These are phyloP conservation scores for Melastoma malabathricum DNA, from an alignment of 345 rosid genomes.

Conservation along the genomic window DNA sequence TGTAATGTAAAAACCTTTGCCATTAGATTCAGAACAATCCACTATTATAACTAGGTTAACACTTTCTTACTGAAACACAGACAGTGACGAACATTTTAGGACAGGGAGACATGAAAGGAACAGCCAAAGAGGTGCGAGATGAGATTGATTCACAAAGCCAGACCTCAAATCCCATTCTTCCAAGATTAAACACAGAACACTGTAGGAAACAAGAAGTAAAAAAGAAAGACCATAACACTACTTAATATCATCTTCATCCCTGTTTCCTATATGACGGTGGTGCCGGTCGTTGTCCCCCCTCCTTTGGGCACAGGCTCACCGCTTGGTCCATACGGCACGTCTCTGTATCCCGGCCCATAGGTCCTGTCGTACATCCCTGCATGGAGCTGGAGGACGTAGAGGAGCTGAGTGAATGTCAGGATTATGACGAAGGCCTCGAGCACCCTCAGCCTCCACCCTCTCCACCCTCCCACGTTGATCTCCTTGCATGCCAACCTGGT, in stretches of 20 bases:
- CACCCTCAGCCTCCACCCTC: conserved; percentile 70
- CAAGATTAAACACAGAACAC: too few relatives aligned
- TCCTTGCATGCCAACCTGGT: conserved; percentile 78
- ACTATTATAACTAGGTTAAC: too few relatives aligned
- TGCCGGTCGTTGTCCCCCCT: background rate
- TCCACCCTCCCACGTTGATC: conserved; percentile 66
- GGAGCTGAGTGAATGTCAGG: conserved; percentile 48
- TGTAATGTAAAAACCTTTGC: too few relatives aligned
- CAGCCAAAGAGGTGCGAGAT: too few relatives aligned
- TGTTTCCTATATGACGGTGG: conserved; percentile 1
- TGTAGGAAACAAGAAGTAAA: too few relatives aligned
- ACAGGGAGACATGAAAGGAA: too few relatives aligned
- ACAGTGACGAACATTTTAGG: too few relatives aligned
- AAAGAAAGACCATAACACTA: too few relatives aligned
- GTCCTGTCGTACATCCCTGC: conserved; percentile 59
- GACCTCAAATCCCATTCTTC: too few relatives aligned
- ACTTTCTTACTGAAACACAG: too few relatives aligned
- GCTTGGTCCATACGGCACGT: conserved; percentile 28
- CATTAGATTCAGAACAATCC: too few relatives aligned
- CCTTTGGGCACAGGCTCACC: conserved; percentile 7
- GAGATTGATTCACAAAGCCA: too few relatives aligned
- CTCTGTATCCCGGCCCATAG: conserved; percentile 76
- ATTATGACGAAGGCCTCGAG: conserved; percentile 72
- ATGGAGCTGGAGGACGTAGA: conserved; percentile 55
- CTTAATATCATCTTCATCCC: background rate